These are phyloP conservation scores for Aspergillus unguis DNA, from an alignment of 2,329 filamentous ascomycete genomes.

Conservation along the genomic window DNA sequence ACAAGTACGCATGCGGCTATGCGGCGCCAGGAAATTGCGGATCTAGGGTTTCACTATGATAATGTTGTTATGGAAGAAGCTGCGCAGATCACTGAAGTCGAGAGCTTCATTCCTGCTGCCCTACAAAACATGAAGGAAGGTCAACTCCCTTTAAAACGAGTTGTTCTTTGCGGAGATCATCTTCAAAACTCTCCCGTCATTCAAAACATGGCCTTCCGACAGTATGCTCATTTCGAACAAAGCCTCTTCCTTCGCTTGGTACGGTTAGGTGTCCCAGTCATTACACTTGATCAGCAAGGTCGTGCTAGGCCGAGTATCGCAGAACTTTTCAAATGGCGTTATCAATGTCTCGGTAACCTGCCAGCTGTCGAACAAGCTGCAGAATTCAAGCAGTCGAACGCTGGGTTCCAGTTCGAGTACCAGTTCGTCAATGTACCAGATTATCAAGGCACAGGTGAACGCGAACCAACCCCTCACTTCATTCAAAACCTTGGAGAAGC, in stretches of 20 bases:
- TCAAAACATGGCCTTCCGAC: conserved; percentile 87
- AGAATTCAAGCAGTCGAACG: conserved; percentile 79
- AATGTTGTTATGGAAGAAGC: conserved; percentile 99
- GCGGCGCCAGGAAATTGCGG: conserved; percentile 82
- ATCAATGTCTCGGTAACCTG: conserved; percentile 74
- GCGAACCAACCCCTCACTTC: conserved; percentile 88
- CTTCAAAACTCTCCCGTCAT: conserved; percentile 95
- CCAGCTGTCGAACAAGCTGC: conserved; percentile 64
- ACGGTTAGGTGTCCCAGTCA: conserved; percentile 84
- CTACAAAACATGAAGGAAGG: conserved; percentile 77
- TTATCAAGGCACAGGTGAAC: conserved; percentile 86
- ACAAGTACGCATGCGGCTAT: conserved; percentile 97
- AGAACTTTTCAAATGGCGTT: conserved; percentile 89
- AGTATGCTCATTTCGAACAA: conserved; percentile 95
- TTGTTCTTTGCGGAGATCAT: conserved; percentile 93
- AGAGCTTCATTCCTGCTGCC: conserved; percentile 93
- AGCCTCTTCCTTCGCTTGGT: conserved; percentile 90
- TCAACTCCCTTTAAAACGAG: conserved; percentile 73
- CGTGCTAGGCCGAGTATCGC: conserved; percentile 84
- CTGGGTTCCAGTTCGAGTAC: conserved; percentile 89
- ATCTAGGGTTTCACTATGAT: conserved; percentile 93
- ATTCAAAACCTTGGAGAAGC: conserved; percentile 96
- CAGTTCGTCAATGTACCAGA: conserved; percentile 95
- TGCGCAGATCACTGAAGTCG: conserved; percentile 94
- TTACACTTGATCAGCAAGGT: conserved; percentile 89